Conservation (phyloP, 306 rosid species). For the Corylus heterophylla region DNA sequence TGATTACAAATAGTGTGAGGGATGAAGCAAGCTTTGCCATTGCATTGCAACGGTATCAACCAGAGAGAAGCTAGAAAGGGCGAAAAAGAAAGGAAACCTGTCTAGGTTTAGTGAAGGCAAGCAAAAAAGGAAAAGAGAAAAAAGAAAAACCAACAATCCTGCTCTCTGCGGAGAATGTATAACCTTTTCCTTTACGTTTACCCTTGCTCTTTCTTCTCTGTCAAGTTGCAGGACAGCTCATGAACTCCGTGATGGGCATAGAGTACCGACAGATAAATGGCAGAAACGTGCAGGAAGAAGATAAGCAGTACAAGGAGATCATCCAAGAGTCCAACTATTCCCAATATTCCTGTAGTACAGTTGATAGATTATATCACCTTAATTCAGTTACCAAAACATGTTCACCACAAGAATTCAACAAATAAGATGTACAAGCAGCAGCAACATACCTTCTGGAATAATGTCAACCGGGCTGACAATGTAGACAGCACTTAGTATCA, state of each 20-base stretch:
- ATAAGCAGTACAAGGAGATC: constrained; percentile 64
- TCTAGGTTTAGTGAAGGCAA: background rate
- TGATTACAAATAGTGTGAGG: background rate
- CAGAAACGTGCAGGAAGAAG: constrained; percentile 75
- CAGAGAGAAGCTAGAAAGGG: background rate
- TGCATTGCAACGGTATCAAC: background rate
- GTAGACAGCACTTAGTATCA: constrained; percentile 54
- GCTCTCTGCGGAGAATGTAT: too few species aligned
- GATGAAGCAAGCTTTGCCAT: too few species aligned
- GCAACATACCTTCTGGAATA: constrained; percentile 77
- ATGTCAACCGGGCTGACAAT: constrained; percentile 80
- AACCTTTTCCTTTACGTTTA: too few species aligned
- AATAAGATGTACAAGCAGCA: background rate
- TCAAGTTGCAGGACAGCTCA: constrained; percentile 7
- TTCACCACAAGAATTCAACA: constrained; percentile 8
- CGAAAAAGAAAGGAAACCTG: background rate
- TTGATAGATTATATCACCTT: background rate
- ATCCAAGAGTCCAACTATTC: constrained; percentile 79
- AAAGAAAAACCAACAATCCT: too few species aligned
- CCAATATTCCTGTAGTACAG: constrained; percentile 63
- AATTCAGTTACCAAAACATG: constrained; percentile 8
- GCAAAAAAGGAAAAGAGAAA: background rate
- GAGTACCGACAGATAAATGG: constrained; percentile 76
- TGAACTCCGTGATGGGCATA: constrained; percentile 67
- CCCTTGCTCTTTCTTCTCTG: too few species aligned